phyloP scores from a whole-genome alignment of 805 yeast genomes.

The Hanseniaspora lindneri region DNA sequence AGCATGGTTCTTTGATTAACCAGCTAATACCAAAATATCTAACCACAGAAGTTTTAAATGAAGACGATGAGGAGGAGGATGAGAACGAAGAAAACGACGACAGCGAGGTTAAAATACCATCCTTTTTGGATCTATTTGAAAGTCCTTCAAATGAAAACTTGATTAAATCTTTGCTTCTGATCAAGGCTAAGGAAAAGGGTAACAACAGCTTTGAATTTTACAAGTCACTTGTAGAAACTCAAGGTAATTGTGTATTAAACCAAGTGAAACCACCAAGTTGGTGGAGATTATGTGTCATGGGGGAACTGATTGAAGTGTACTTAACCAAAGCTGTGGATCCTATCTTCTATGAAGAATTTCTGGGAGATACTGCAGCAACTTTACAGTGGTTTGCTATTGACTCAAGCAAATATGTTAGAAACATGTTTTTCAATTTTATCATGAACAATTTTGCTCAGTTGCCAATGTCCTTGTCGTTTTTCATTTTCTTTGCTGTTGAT shows the following conservation, averaged over 20 bases:
- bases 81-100: background rate
- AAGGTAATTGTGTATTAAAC: slow-evolving; percentile 4
- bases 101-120: background rate
- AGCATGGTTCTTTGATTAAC: background rate
- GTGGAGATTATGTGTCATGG: slow-evolving; percentile 10
- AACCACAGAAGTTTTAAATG: background rate
- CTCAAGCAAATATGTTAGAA: background rate
- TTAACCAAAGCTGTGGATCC: slow-evolving; percentile 6
- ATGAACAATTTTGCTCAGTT: slow-evolving; percentile 2
- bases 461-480: slow-evolving; percentile 13
- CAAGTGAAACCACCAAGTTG: background rate
- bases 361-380: slow-evolving; percentile 4
- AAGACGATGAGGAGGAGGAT: background rate
- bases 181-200: background rate
- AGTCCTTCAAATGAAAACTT: background rate
- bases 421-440: slow-evolving; percentile 8
- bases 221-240: slow-evolving; percentile 9
- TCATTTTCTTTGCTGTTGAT: slow-evolving; percentile 4
- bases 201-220: background rate
- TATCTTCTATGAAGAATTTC: slow-evolving; percentile 3
- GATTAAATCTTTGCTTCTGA: background rate
- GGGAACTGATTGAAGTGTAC: background rate
- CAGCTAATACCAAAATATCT: background rate
- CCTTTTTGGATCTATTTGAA: background rate
- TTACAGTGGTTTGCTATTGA: slow-evolving; percentile 15